Base-by-base conservation (phyloP, 441 rosid genomes). In the Euphorbia schlechtendalii region DNA sequence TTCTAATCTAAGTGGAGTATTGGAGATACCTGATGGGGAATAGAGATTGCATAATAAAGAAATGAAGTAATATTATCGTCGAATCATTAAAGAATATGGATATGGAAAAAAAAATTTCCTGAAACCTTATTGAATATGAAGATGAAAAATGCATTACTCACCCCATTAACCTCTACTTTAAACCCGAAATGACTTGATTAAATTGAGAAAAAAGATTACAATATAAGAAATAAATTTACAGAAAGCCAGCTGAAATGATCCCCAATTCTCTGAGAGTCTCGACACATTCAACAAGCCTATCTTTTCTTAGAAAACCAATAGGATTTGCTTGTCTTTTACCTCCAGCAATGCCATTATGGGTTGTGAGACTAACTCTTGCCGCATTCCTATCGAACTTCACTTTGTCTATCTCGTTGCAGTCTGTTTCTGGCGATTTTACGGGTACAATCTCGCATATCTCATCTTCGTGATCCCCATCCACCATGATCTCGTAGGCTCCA, bases 381-480 rank as follows among this genome's bases (percentile, higher is more conserved):
- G 30, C 66, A 1, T 18, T 28, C 30, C 61, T 64, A 30, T 46
- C 1, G 17, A 24, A 66, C 17, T 30, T 64, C 11, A 45, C 59
- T 2, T 45, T 14, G 4, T 46, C 21, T 2, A 65, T 15, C 22
- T 71, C 68, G 6, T 40, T 71, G 49, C 87, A 83, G 0, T 78
- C 77, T 1, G 45, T 38, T n/a, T 3, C 62, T 61, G 56, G 82
- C 56, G 64, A 81, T 77, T 22, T 53, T 32, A 54, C 13, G 15
- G 63, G 21, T 9, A 3, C 12, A 0, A 83, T 52, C 66, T 75
- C 71, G 36, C 85, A 83, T 36, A 83, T 63, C 34, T 79, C 78
- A 0, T 76, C 82, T 36, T 75, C 86, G 8, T 78, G 85, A 4
- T 80, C 80, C 4, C 79, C 81, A 0, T 43, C 66, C 17, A 75